Evolutionary conservation across 148 eudicot genomes (phyloP), one percentile per base, ranked within the genome.

Genomic region (Arbutus unedo): DNA sequence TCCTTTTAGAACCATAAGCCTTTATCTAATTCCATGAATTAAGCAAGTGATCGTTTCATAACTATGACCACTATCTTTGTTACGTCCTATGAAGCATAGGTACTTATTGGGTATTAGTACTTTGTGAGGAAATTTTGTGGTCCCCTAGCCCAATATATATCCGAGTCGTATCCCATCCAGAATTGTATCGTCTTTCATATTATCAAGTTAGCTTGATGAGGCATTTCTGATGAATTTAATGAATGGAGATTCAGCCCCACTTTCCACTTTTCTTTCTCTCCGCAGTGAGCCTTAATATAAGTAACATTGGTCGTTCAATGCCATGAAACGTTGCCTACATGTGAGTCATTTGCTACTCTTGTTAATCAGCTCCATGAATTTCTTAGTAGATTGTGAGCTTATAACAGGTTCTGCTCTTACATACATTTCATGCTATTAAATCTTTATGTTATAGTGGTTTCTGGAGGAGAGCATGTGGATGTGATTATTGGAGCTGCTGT

Each of bases 401-500:
- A 56, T 45, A 23, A 83, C 18, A 31, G 82, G 25, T 68, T 81
- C 31, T 45, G 4, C 18, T 47, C 45, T 48, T 13, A 48, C 41
- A 71, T 54, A 19, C 10, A 2, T 73, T 21, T 18, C 9, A 4
- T 47, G 62, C 57, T 84, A 31, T 72, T 77, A 55, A 81, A 57
- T 67, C 70, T 70, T 71, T 74, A 56, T 85, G 84, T 44, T 79
- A 68, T 84, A 96, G 99, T 89, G 88, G 99, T 90, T 78, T 96
- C 98, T 88, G 99, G 95, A 81, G 99, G 99, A 83, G 99, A 96
- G 89, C 99, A 96, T 80, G 98, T 96, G 84, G 99, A 96, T 87
- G 94, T 88, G 83, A 83, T 93, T 79, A 93, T 93, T 74, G 99
- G 99, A 87, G 99, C 98, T 88, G 97, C 98, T 82, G 99, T 96